Evolutionary conservation across 2,329 filamentous ascomycete species (phyloP).

Genomic region (Verticillium albo-atrum): DNA sequence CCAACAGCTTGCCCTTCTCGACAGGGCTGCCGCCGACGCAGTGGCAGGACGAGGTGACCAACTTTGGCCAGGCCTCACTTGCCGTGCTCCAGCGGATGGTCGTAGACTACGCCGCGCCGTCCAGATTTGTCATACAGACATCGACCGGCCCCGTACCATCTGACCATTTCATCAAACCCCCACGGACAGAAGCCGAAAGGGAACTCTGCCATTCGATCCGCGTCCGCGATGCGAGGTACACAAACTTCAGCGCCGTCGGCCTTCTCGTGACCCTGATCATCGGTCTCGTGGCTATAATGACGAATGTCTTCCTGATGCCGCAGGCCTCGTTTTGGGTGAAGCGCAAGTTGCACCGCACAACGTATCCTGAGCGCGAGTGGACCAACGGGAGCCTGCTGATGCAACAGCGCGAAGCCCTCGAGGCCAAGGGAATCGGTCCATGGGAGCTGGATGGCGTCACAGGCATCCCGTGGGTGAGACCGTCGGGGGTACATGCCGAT

Average conservation of each 20-base stretch:
- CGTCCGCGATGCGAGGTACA: background rate
- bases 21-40: background rate
- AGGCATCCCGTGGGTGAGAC: too few species aligned
- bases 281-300: background rate
- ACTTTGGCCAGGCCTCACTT: background rate
- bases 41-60: background rate
- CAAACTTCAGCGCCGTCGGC: background rate
- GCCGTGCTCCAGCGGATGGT: background rate
- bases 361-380: background rate
- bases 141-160: too few species aligned
- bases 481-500: too few species aligned
- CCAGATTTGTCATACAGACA: too few species aligned
- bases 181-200: too few species aligned
- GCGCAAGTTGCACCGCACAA: too few species aligned
- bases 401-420: background rate
- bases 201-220: background rate
- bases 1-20: background rate
- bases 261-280: background rate
- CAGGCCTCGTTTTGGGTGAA: too few species aligned
- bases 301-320: too few species aligned
- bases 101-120: too few species aligned
- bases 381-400: background rate
- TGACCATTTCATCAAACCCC: too few species aligned
- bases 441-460: background rate
- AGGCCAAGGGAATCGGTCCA: background rate